Conservation (phyloP, 73 alveolate genomes). For the Paramecium bursaria region DNA sequence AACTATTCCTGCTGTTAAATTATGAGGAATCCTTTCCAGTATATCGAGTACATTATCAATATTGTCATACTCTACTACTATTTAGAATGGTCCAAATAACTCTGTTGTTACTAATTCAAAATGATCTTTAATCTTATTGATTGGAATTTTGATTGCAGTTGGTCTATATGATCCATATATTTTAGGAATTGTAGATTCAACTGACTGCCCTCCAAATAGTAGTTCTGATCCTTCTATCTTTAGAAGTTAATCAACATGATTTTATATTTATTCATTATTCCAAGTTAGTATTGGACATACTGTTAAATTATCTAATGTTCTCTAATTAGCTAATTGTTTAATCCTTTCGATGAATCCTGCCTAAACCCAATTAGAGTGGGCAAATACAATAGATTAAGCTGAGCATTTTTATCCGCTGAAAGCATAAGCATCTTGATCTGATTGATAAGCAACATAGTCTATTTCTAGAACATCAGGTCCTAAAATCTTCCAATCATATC, state of each 20-base stretch:
- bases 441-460: constrained; percentile 86
- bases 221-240: constrained; percentile 89
- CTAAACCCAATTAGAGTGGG: constrained; percentile 82
- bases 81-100: constrained; percentile 95
- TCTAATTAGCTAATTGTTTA: constrained; percentile 77
- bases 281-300: constrained; percentile 93
- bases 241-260: constrained; percentile 77
- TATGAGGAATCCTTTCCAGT: constrained; percentile 82
- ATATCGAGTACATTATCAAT: constrained; percentile 73
- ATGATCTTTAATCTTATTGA: constrained; percentile 47
- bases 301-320: constrained; percentile 81
- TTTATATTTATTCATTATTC: constrained; percentile 83
- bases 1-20: constrained; percentile 96
- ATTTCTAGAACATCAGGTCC: constrained; percentile 92
- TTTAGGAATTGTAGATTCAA: constrained; percentile 79
- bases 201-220: constrained; percentile 91
- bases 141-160: constrained; percentile 63
- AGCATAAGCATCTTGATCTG: constrained; percentile 95
- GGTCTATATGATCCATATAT: constrained; percentile 75
- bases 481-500: constrained; percentile 95
- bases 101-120: constrained; percentile 81
- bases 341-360: constrained; percentile 79
- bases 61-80: constrained; percentile 71
- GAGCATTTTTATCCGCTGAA: constrained; percentile 88
- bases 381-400: constrained; percentile 89